Conservation (phyloP, 148 eudicot species). For the Hydrangea macrophylla region DNA sequence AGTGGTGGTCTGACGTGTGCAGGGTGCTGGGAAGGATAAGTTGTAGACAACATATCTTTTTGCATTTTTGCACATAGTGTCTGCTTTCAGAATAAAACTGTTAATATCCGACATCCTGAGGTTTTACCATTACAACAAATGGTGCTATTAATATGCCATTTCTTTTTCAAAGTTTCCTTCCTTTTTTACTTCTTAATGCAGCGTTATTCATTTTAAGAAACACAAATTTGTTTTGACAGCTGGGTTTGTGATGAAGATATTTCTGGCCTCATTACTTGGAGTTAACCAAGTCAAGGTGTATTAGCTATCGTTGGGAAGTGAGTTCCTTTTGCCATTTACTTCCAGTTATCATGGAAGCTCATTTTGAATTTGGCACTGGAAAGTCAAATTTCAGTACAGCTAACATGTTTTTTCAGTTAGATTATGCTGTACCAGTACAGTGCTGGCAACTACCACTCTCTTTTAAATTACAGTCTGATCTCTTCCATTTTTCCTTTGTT, state of each 20-base stretch:
- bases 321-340: background rate
- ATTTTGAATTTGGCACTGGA: constrained; percentile 2
- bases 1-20: no score
- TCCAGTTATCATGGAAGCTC: background rate
- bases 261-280: background rate
- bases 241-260: background rate
- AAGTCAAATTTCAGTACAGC: constrained; percentile 6
- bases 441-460: background rate
- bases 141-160: no score
- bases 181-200: background rate
- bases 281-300: background rate
- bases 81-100: no score
- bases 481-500: background rate
- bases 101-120: no score
- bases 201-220: background rate
- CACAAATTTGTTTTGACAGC: constrained; percentile 13
- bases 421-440: background rate
- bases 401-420: constrained; percentile 3
- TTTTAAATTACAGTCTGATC: background rate
- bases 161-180: background rate
- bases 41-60: no score
- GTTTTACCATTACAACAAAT: no score
- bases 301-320: background rate
- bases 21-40: no score
- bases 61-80: no score